Evolutionary conservation across 2,329 filamentous ascomycete species (phyloP).

Genomic region (Plectosphaerella sp.): DNA sequence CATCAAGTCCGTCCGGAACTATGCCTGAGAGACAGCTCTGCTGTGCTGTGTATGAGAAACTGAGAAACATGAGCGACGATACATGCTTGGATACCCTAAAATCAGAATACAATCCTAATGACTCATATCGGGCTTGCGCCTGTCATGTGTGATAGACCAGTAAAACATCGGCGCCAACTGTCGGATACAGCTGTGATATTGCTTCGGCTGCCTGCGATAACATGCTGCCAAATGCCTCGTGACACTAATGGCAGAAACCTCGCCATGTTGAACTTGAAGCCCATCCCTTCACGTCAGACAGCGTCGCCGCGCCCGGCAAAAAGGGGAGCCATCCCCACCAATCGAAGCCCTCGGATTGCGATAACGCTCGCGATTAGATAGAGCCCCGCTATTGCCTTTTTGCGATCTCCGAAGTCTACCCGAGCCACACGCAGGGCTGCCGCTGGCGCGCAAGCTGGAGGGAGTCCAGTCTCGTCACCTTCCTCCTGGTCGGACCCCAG

Average conservation of each 20-base stretch:
- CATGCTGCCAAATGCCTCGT: too few species aligned
- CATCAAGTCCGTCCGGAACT: slow-evolving; percentile 47
- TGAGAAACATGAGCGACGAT: slow-evolving; percentile 1
- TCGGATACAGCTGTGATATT: too few species aligned
- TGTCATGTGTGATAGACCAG: too few species aligned
- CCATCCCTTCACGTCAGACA: too few species aligned
- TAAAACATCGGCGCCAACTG: too few species aligned
- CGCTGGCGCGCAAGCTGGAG: neutral
- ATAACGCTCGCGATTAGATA: neutral
- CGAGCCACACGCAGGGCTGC: neutral
- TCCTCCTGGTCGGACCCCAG: neutral
- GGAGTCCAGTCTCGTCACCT: slow-evolving; percentile 1
- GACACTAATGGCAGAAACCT: too few species aligned
- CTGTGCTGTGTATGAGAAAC: neutral
- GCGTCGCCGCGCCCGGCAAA: too few species aligned
- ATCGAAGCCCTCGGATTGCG: neutral
- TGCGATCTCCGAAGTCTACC: slow-evolving; percentile 1
- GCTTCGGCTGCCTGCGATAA: too few species aligned
- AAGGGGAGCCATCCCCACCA: too few species aligned
- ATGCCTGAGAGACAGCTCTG: slow-evolving; percentile 14
- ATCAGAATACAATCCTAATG: neutral
- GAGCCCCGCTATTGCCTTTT: slow-evolving; percentile 1
- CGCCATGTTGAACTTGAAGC: too few species aligned
- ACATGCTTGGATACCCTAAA: slow-evolving; percentile 1
- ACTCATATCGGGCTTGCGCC: neutral